Conservation (phyloP, 192 early-diverging fungal genomes). For the Allomyces macrogynus region DNA sequence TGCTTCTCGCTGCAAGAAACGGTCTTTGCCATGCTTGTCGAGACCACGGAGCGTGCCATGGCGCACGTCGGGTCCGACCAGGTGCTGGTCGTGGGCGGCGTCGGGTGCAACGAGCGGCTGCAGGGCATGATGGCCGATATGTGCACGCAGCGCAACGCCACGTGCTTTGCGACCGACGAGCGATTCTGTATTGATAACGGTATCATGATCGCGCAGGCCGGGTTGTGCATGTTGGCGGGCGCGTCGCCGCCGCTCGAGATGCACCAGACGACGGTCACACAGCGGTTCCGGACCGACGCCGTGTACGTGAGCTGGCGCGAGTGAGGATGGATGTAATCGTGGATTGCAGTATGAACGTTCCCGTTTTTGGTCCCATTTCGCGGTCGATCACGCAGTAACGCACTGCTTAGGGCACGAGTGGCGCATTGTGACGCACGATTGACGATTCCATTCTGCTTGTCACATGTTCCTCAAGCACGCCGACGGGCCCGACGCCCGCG, state of each 20-base stretch:
- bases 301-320: slow-evolving; percentile 64
- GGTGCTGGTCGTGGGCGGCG: slow-evolving; percentile 90
- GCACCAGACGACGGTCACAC: slow-evolving; percentile 65
- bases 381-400: no score
- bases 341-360: no score
- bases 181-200: slow-evolving; percentile 98
- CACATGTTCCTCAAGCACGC: no score
- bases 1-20: slow-evolving; percentile 96
- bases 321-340: slow-evolving; percentile 6
- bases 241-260: slow-evolving; percentile 53
- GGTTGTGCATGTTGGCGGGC: slow-evolving; percentile 65
- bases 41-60: slow-evolving; percentile 96
- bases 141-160: slow-evolving; percentile 66
- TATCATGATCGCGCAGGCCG: slow-evolving; percentile 98
- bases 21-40: slow-evolving; percentile 98
- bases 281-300: slow-evolving; percentile 76
- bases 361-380: no score
- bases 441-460: no score
- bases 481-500: no score
- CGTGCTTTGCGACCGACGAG: slow-evolving; percentile 91
- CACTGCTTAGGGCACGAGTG: no score
- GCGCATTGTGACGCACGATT: no score
- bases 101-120: slow-evolving; percentile 82
- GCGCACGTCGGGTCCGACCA: slow-evolving; percentile 81
- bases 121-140: slow-evolving; percentile 98